phyloP scores from a whole-genome alignment of 106 monocot species.

The Xerophyta viscosa region DNA sequence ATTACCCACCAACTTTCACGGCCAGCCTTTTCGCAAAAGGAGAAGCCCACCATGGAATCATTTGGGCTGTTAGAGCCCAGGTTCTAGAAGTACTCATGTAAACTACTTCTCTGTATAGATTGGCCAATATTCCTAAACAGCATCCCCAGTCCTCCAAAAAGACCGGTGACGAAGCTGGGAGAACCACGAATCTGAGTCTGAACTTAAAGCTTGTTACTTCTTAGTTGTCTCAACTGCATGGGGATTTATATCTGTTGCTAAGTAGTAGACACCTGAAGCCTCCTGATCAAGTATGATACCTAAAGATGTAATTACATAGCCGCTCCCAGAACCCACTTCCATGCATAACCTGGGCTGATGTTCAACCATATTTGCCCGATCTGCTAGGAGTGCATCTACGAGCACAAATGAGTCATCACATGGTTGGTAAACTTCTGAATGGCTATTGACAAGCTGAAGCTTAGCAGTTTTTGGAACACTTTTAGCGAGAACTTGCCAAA shows the following conservation, averaged over 20 bases:
- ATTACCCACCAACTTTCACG: no score
- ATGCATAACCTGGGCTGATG: constrained; percentile 64
- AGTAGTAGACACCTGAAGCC: constrained; percentile 36
- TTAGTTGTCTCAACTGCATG: constrained; percentile 61
- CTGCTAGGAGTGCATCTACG: constrained; percentile 88
- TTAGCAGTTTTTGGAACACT: constrained; percentile 43
- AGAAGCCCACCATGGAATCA: no score
- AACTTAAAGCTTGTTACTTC: neutral
- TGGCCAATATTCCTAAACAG: neutral
- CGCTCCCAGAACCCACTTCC: constrained; percentile 83
- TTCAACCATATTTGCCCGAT: constrained; percentile 44
- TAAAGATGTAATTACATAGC: constrained; percentile 87
- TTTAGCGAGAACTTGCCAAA: constrained; percentile 1
- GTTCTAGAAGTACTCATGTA: neutral
- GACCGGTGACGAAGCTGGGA: constrained; percentile 12
- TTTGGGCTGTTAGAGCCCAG: no score
- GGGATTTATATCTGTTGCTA: constrained; percentile 80
- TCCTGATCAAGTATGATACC: constrained; percentile 64
- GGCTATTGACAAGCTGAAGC: constrained; percentile 55
- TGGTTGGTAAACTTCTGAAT: constrained; percentile 90
- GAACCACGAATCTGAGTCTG: constrained; percentile 23
- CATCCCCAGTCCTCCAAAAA: constrained; percentile 9
- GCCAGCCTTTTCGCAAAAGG: no score
- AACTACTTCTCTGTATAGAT: neutral
- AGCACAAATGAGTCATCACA: constrained; percentile 95